Evolutionary conservation across 2,329 filamentous ascomycete species (phyloP).

Genomic region (Didymella arachidicola): DNA sequence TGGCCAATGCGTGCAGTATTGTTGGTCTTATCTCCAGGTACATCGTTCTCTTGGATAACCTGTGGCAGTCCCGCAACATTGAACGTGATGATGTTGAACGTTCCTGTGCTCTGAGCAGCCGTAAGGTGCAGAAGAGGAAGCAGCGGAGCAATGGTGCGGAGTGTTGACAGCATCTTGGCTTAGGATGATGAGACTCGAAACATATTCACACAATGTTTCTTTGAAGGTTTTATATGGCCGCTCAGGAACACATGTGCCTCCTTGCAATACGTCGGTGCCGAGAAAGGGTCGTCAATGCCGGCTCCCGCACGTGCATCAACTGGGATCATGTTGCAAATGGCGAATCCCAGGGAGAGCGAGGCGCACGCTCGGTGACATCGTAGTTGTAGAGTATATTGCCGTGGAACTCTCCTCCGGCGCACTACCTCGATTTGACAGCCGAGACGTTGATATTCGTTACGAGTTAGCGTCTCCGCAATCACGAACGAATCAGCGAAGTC

Average conservation of each 20-base stretch:
- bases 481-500: conserved; percentile 10
- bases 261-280: conserved; percentile 5
- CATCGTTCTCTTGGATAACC: conserved; percentile 65
- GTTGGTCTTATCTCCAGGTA: conserved; percentile 67
- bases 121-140: conserved; percentile 20
- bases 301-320: not conserved
- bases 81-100: conserved; percentile 63
- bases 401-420: conserved; percentile 3
- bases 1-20: conserved; percentile 66
- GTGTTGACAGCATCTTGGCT: conserved; percentile 25
- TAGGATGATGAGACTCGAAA: not conserved
- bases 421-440: conserved; percentile 10
- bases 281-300: not conserved
- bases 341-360: conserved; percentile 14
- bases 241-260: not conserved
- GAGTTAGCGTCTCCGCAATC: conserved; percentile 8
- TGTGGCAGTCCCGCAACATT: conserved; percentile 68
- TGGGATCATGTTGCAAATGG: conserved; percentile 1
- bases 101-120: conserved; percentile 45
- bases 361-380: conserved; percentile 5
- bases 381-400: conserved; percentile 10
- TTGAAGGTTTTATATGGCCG: not conserved
- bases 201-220: not conserved
- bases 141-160: conserved; percentile 10
- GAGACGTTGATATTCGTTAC: conserved; percentile 8